These are phyloP conservation scores for Chenopodium berlandieri DNA, from an alignment of 148 eudicot species.

Conservation along the genomic window DNA sequence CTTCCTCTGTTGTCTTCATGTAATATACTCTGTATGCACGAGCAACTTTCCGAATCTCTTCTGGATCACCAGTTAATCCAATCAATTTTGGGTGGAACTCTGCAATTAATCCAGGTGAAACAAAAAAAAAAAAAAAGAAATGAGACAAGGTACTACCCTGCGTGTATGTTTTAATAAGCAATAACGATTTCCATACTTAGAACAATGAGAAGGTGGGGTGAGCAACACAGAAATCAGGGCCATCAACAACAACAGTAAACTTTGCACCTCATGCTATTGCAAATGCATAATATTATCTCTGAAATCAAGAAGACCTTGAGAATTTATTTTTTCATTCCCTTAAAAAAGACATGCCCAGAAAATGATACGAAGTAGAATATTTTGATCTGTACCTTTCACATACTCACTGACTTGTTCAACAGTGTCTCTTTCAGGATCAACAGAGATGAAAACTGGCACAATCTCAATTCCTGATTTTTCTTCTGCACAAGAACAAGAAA, in stretches of 20 bases:
- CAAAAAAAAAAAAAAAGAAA: neutral
- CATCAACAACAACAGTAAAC: neutral
- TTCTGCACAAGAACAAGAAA: slow-evolving; percentile 48
- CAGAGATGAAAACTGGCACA: slow-evolving; percentile 85
- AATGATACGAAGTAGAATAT: neutral
- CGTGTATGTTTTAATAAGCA: neutral
- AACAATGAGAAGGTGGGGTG: neutral
- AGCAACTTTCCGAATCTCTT: slow-evolving; percentile 81
- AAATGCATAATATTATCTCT: neutral
- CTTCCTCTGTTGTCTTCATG: slow-evolving; percentile 96
- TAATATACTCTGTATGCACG: slow-evolving; percentile 93
- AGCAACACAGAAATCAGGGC: neutral
- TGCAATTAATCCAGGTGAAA: slow-evolving; percentile 28
- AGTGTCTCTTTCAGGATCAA: slow-evolving; percentile 97
- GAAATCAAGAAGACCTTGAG: neutral
- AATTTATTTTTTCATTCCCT: neutral
- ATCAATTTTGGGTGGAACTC: slow-evolving; percentile 89
- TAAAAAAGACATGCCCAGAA: neutral
- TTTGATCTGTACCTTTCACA: slow-evolving; percentile 55
- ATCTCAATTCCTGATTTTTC: slow-evolving; percentile 66
- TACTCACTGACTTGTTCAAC: slow-evolving; percentile 95
- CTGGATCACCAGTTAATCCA: slow-evolving; percentile 84
- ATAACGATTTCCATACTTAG: too few species aligned
- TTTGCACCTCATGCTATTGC: neutral
- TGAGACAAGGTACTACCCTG: neutral